These are phyloP conservation scores for Phytophthora pluvialis DNA, from an alignment of 352 stramenopile genomes.

Conservation along the genomic window DNA sequence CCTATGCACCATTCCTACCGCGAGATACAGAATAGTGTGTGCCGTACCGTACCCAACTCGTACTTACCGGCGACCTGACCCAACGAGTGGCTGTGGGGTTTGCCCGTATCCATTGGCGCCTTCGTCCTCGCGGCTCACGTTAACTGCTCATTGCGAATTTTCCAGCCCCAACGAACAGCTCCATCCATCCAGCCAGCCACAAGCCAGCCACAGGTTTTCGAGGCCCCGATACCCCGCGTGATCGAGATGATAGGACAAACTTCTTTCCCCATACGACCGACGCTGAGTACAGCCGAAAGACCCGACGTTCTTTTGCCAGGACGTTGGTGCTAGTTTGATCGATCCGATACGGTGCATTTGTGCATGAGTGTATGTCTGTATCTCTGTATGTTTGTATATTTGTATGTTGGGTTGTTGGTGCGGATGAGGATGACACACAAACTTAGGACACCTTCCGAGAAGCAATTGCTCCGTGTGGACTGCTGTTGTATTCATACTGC, in stretches of 20 bases:
- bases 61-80: conserved; percentile 5
- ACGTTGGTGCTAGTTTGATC: conserved; percentile 78
- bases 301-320: conserved; percentile 68
- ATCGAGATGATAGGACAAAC: conserved; percentile 85
- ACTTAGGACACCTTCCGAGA: conserved; percentile 89
- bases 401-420: conserved; percentile 19
- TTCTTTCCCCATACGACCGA: conserved; percentile 87
- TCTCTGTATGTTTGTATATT: conserved; percentile 30
- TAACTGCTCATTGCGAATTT: conserved; percentile 21
- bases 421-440: conserved; percentile 72
- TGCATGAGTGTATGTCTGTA: conserved; percentile 25
- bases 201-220: too few species aligned
- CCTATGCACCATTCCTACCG: too few species aligned
- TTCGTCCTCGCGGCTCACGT: background rate
- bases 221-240: conserved; percentile 14
- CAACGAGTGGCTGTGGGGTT: conserved; percentile 29
- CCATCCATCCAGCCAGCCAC: background rate
- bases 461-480: conserved; percentile 77
- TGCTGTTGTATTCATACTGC: conserved; percentile 86
- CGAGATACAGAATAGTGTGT: conserved; percentile 14
- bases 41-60: conserved; percentile 11
- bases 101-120: conserved; percentile 1
- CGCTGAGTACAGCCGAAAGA: conserved; percentile 77
- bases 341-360: conserved; percentile 30
- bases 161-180: conserved; percentile 13